Percentiles rank a stretch among this genome's conserved stretches.
These are phyloP conservation scores for Geosmithia putterillii DNA, from an alignment of 2,329 filamentous ascomycete genomes.

Conservation along the genomic window DNA sequence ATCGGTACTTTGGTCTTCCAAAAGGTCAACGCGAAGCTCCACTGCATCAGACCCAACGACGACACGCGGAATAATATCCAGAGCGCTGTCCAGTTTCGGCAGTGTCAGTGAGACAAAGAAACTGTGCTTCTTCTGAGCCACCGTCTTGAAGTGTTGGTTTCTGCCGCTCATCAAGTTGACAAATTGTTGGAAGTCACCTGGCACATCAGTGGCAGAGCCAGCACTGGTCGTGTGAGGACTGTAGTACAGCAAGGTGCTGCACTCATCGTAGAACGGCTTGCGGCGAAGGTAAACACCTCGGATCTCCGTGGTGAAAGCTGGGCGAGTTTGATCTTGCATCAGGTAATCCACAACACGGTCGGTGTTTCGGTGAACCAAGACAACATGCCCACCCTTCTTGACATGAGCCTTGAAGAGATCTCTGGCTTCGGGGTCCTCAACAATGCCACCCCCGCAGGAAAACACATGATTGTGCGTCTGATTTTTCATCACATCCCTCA, in stretches of 20 bases:
- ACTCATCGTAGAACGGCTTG: constrained; percentile 81
- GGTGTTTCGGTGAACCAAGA: constrained; percentile 80
- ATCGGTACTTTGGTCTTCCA: constrained; percentile 63
- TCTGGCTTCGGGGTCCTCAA: constrained; percentile 73
- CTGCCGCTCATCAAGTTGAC: constrained; percentile 23
- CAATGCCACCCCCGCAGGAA: constrained; percentile 86
- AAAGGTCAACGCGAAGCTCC: constrained; percentile 83
- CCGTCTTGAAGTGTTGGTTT: constrained; percentile 32
- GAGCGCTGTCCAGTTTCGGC: constrained; percentile 54
- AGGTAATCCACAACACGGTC: constrained; percentile 82
- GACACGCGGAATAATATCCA: constrained; percentile 55
- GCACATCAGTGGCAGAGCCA: constrained; percentile 9
- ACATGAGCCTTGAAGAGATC: constrained; percentile 63
- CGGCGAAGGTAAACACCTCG: constrained; percentile 80
- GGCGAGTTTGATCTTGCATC: constrained; percentile 76
- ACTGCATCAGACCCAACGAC: constrained; percentile 84
- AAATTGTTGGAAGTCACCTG: constrained; percentile 22
- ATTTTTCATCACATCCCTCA: constrained; percentile 63
- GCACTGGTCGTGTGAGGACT: constrained; percentile 47
- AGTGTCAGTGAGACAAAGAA: constrained; percentile 91
- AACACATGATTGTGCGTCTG: constrained; percentile 69
- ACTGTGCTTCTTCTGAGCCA: constrained; percentile 51
- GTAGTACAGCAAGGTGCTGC: constrained; percentile 90
- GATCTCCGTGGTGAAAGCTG: constrained; percentile 88
- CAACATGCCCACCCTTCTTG: constrained; percentile 66